Base-by-base conservation (phyloP, 1,284 basidiomycete genomes). In the Irpex sp. region DNA sequence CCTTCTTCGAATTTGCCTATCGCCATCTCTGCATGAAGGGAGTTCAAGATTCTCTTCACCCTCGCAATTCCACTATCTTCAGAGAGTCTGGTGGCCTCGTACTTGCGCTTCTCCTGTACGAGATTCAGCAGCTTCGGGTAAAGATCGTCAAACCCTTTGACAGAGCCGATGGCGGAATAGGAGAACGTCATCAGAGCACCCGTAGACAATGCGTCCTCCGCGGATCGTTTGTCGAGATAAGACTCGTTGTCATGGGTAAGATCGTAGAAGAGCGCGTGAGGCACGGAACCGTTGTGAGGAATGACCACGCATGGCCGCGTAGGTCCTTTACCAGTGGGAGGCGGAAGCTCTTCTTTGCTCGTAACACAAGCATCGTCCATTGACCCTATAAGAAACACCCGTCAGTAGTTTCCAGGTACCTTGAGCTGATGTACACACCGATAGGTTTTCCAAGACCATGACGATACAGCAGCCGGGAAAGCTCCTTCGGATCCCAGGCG, bases 161-260 rank as follows among this genome's bases (percentile, higher is more conserved):
- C 94, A 5, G 93, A 95, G 1, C 94, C 95, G 55, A 92, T 84
- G 5, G 91, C 95, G 16, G 86, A 91, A 70, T 85, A 86, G 54
- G 90, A 90, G 75, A 97, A 97, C 0, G 94, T 86, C 16, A 91
- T 89, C 14, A 98, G 80, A 8, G 93, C 91, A 5, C 92, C 95
- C 0, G 93, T 94, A 5, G 93, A 89, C n/a, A 98, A 82, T 0
- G 94, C 90, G 72, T 98, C 94, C 73, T 96, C 93, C 5, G 94
- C 93, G 1, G 92, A 91, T 45, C 94, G 87, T 74, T 96, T 97
- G 75, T 92, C 84, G 9, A 88, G 74, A 1, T 90, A 91, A 1
- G 94, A 90, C 74, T 98, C 94, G 71, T 98, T 98, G 77, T 98
- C 95, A 75, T 98, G 95, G 0, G 96, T 98, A 62, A 94, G 81